These are phyloP conservation scores for Boletellus deceptivus DNA, from an alignment of 1,284 basidiomycete genomes.

Conservation along the genomic window DNA sequence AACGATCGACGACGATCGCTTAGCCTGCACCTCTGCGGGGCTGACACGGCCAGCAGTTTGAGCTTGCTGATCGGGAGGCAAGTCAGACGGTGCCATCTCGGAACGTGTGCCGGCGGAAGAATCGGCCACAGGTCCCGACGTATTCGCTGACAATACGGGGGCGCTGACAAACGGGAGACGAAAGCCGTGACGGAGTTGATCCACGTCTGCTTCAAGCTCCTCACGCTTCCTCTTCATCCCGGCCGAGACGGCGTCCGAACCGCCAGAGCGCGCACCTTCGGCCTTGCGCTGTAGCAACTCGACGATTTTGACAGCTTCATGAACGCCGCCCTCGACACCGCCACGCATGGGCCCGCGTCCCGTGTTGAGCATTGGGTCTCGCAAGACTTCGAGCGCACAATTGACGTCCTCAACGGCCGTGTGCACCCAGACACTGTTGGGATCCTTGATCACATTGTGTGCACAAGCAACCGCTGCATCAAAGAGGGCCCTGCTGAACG, in stretches of 20 bases:
- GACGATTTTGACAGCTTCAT: constrained; percentile 45
- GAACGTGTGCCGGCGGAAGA: background rate
- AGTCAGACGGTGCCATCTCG: background rate
- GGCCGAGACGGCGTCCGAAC: constrained; percentile 15
- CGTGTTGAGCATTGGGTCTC: constrained; percentile 31
- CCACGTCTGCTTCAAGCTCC: constrained; percentile 41
- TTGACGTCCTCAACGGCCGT: constrained; percentile 50
- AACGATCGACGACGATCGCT: constrained; percentile 10
- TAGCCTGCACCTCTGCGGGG: constrained; percentile 15
- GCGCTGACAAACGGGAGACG: constrained; percentile 48
- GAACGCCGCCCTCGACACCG: constrained; percentile 36
- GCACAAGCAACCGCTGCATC: constrained; percentile 63
- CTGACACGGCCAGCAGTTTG: constrained; percentile 2
- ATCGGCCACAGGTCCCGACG: background rate
- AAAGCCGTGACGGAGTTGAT: constrained; percentile 37
- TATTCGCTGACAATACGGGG: constrained; percentile 30
- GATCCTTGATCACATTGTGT: constrained; percentile 54
- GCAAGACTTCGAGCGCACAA: constrained; percentile 51
- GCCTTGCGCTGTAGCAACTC: constrained; percentile 50
- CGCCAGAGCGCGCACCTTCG: constrained; percentile 33
- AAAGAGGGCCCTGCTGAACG: constrained; percentile 56
- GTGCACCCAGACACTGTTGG: constrained; percentile 44
- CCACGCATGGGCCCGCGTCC: constrained; percentile 31
- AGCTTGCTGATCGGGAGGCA: background rate
- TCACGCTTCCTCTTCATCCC: constrained; percentile 56